These are phyloP conservation scores for Fusarium fujikuroi DNA, from an alignment of 2,329 filamentous ascomycete species.

Conservation along the genomic window DNA sequence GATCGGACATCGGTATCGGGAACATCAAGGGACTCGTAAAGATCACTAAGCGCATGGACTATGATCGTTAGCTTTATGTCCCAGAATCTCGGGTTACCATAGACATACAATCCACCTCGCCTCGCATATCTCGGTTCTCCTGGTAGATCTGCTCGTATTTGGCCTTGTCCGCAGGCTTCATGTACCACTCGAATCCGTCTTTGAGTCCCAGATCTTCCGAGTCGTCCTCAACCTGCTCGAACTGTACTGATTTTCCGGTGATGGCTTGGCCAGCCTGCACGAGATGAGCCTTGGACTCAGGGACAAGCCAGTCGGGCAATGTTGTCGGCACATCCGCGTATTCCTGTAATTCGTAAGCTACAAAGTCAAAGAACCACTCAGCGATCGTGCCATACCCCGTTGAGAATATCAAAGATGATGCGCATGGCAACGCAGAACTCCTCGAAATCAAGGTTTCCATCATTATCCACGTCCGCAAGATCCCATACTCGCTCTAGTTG, in stretches of 20 bases:
- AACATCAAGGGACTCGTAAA: slow-evolving; percentile 84
- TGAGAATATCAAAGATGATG: slow-evolving; percentile 95
- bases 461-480: slow-evolving; percentile 94
- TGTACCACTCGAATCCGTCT: slow-evolving; percentile 99
- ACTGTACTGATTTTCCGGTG: slow-evolving; percentile 80
- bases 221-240: slow-evolving; percentile 87
- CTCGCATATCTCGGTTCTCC: slow-evolving; percentile 87
- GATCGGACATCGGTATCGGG: slow-evolving; percentile 84
- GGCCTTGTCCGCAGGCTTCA: slow-evolving; percentile 87
- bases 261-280: slow-evolving; percentile 86
- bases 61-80: slow-evolving; percentile 31
- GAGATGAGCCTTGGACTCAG: slow-evolving; percentile 92
- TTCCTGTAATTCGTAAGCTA: slow-evolving; percentile 66
- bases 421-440: slow-evolving; percentile 99
- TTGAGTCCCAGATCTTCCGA: slow-evolving; percentile 86
- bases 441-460: slow-evolving; percentile 98
- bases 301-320: slow-evolving; percentile 95
- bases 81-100: neutral
- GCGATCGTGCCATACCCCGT: slow-evolving; percentile 71
- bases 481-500: slow-evolving; percentile 99
- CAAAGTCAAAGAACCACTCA: slow-evolving; percentile 3
- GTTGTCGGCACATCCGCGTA: slow-evolving; percentile 86
- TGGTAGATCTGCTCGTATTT: slow-evolving; percentile 99
- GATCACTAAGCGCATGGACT: slow-evolving; percentile 82
- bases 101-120: slow-evolving; percentile 79